Base-by-base conservation (phyloP, 176 grass and related monocot species). In the Aegilops longissima region DNA sequence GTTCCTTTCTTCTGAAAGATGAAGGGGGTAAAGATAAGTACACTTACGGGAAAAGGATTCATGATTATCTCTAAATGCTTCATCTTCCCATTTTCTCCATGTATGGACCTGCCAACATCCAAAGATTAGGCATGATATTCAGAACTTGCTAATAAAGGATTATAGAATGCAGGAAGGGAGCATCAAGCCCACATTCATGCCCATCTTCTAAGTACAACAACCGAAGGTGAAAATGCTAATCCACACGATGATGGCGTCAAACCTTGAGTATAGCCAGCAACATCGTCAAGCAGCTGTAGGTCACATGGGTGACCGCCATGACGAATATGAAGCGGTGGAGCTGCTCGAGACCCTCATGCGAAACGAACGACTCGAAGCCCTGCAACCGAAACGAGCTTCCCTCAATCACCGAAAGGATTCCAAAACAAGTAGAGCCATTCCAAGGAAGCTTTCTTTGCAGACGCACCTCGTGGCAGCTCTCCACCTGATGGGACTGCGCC, bases 51-150 rank as follows among this genome's bases (percentile, higher is more conserved):
- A 86, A 86, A 93, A 94, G 64, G 88, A 82, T 70, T 98, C 88
- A 2, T 96, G 86, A 24, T 93, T 95, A 90, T 95, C 94, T 83
- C 88, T 84, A 45, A 86, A 91, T 77, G 97, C 97, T 92, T 98
- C 97, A 79, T 98, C 97, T 82, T 98, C 97, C 97, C 97, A 98
- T 87, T 91, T 92, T 82, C 97, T 94, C 97, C 94, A 98, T 74
- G 92, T 93, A 91, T 98, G 94, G 66, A 94, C 88, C 96, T 98
- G 77, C 5, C 51, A 80, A 59, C 76, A 91, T 54, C 34, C 29
- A 88, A 84, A 88, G 17, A 77, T 80, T 80, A 87, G 24, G 20
- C n/a, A 12, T n/a, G 8, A 17, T 58, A 67, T 58, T 47, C n/a
- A 76, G 14, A 4, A 52, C 9, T 56, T 58, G 17, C 14, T 29